These are phyloP conservation scores for Neopestalotiopsis sp. DNA, from an alignment of 2,329 filamentous ascomycete genomes.

Conservation along the genomic window DNA sequence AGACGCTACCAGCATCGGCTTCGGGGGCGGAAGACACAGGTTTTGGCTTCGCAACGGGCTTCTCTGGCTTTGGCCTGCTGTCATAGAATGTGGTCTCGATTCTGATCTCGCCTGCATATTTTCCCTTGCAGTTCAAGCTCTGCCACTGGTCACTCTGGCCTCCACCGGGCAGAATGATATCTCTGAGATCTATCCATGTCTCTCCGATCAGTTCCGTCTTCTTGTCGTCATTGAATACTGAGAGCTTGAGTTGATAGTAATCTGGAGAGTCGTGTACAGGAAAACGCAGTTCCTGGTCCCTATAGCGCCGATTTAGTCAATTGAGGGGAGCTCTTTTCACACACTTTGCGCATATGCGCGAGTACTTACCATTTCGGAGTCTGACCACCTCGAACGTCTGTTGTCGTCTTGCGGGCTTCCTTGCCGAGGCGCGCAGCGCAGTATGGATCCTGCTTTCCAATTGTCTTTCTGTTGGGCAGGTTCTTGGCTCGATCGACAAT, in stretches of 20 bases:
- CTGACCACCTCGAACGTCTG: conserved; percentile 91
- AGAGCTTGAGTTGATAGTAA: conserved; percentile 94
- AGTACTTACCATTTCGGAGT: conserved; percentile 86
- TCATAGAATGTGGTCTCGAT: conserved; percentile 98
- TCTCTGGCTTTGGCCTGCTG: conserved; percentile 80
- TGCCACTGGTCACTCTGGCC: conserved; percentile 97
- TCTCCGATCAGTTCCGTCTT: conserved; percentile 97
- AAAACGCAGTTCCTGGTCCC: conserved; percentile 97
- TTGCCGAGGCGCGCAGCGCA: conserved; percentile 93
- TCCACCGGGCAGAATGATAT: conserved; percentile 82
- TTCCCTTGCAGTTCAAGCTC: conserved; percentile 82
- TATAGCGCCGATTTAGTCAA: conserved; percentile 45
- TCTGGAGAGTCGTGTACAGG: conserved; percentile 95
- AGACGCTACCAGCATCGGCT: conserved; percentile 30
- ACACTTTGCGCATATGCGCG: not conserved
- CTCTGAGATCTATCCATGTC: conserved; percentile 83
- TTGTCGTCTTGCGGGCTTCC: conserved; percentile 95
- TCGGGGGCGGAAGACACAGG: conserved; percentile 41
- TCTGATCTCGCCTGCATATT: conserved; percentile 93
- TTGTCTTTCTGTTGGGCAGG: conserved; percentile 92
- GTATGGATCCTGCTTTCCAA: conserved; percentile 98
- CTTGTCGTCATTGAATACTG: conserved; percentile 98
- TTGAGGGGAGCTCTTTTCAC: not conserved
- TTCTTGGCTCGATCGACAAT: conserved; percentile 97
- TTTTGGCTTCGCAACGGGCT: conserved; percentile 63